Evolutionary conservation across 1,139 yeast genomes (phyloP).

Genomic region (Diutina sp.): DNA sequence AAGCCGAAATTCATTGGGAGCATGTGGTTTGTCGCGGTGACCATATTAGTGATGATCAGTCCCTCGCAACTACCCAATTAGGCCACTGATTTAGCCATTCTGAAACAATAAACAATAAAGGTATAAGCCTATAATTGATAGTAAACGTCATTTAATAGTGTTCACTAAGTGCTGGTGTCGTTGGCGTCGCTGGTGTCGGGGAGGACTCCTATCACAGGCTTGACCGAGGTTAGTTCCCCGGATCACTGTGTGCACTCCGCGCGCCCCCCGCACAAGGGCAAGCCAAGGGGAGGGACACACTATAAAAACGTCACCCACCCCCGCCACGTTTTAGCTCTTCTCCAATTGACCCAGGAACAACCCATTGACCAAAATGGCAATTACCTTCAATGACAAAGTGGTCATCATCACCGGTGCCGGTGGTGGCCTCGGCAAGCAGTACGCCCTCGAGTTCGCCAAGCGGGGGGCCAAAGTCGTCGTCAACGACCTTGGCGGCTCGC

Average conservation of each 20-base stretch:
- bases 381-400: conserved; percentile 61
- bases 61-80: too few relatives aligned
- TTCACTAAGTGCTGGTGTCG: too few relatives aligned
- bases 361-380: conserved; percentile 5
- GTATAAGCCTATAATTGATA: too few relatives aligned
- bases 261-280: background rate
- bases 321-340: background rate
- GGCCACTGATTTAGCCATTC: too few relatives aligned
- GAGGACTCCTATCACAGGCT: background rate
- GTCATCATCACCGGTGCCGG: conserved; percentile 96
- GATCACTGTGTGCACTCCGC: background rate
- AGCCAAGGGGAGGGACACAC: too few relatives aligned
- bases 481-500: conserved; percentile 83
- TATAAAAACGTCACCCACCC: background rate
- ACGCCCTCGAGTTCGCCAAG: conserved; percentile 77
- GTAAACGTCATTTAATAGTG: too few relatives aligned
- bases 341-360: background rate
- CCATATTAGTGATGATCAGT: too few relatives aligned
- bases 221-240: conserved; percentile 1
- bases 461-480: conserved; percentile 91
- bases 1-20: too few relatives aligned
- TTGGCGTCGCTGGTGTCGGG: too few relatives aligned
- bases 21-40: too few relatives aligned
- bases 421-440: conserved; percentile 87
- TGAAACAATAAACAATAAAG: too few relatives aligned